phyloP scores from a whole-genome alignment of 371 early-diverging fungal species.

The Circinella minor region DNA sequence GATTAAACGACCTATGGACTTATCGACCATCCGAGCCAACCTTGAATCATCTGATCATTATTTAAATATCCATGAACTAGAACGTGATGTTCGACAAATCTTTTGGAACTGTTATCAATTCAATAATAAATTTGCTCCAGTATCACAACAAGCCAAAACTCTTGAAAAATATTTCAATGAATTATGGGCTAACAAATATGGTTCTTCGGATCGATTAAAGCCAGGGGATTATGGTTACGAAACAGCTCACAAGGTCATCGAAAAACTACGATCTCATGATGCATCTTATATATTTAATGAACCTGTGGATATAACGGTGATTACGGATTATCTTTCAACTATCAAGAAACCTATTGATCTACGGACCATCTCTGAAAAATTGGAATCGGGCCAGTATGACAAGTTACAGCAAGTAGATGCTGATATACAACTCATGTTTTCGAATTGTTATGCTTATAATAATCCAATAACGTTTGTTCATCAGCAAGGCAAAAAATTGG shows the following conservation, averaged over 20 bases:
- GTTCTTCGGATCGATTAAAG: constrained; percentile 28
- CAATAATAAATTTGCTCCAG: constrained; percentile 75
- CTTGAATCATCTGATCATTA: constrained; percentile 61
- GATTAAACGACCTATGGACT: constrained; percentile 96
- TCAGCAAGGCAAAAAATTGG: constrained; percentile 71
- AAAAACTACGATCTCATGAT: constrained; percentile 42
- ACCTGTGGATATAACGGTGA: constrained; percentile 90
- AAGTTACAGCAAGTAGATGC: constrained; percentile 54
- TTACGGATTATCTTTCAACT: constrained; percentile 85
- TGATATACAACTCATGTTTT: constrained; percentile 69
- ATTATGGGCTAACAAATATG: constrained; percentile 44
- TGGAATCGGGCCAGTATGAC: constrained; percentile 66
- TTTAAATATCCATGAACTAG: constrained; percentile 47
- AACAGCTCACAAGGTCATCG: constrained; percentile 37
- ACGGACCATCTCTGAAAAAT: constrained; percentile 81
- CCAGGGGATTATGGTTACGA: constrained; percentile 33
- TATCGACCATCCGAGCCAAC: constrained; percentile 81
- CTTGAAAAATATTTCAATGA: constrained; percentile 45
- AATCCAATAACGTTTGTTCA: constrained; percentile 79
- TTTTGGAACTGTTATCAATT: constrained; percentile 91
- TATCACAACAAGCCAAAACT: constrained; percentile 39
- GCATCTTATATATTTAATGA: constrained; percentile 62
- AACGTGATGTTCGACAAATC: constrained; percentile 65
- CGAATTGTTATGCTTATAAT: constrained; percentile 94
- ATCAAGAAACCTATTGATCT: constrained; percentile 97